Base-by-base conservation (phyloP, 2,329 filamentous ascomycete species). In the Trichophyton rubrum region DNA sequence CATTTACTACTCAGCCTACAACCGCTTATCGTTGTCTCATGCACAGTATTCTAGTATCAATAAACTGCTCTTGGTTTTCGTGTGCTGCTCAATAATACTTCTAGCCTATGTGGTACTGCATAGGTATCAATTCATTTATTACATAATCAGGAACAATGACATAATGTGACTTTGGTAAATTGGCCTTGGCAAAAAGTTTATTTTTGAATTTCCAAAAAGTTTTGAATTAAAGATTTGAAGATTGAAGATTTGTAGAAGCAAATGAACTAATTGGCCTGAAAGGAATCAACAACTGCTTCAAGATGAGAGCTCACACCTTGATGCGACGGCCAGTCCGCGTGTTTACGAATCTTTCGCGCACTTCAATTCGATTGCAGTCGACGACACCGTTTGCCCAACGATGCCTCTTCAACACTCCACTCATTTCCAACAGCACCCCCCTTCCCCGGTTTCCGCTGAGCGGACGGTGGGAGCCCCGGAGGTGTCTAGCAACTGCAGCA, bases 401-500 rank as follows among this genome's bases (percentile, higher is more conserved):
- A 73, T 77, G 71, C 68, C 71, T 70, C 55, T 74, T 72, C 4
- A 70, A 72, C 55, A 67, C 70, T 63, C 69, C 67, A 56, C 67
- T 72, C 67, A 68, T 72, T 68, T 66, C 69, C 64, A 67, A 66
- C 57, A 66, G 69, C 62, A 65, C 65, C 62, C 69, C 68, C 64
- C 64, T 68, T 63, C 71, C 70, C 66, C 72, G 70, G 67, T 70
- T 71, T 59, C 63, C 71, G 49, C 60, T 77, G 62, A 73, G 70
- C 64, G 70, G 68, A 64, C 69, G 71, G 67, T 76, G 73, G 72
- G 69, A 74, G 61, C 75, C 77, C 65, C 71, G 71, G 60, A 70
- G 77, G 60, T 72, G 74, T 68, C 70, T 73, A 27, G 75, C 76
- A 59, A 69, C 73, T 40, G 70, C 73, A 53, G 74, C 77, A 5